phyloP scores from a whole-genome alignment of 164 flowering plant genomes.

The Pachysandra terminalis region DNA sequence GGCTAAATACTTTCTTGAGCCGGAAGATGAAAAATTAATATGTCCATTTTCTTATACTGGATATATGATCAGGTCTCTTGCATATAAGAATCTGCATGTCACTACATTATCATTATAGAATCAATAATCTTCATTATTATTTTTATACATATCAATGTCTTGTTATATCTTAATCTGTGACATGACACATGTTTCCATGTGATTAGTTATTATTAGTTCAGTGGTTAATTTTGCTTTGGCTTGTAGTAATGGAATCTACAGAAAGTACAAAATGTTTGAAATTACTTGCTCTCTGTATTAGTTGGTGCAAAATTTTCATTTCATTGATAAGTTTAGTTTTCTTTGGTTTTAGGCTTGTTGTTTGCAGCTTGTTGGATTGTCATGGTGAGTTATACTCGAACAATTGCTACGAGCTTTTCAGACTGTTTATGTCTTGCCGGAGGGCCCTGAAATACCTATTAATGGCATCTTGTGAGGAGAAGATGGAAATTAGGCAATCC shows the following conservation, averaged over 20 bases:
- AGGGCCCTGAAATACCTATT: conserved; percentile 54
- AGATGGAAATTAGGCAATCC: conserved; percentile 28
- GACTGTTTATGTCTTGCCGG: conserved; percentile 64
- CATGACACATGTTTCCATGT: background rate
- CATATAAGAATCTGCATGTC: too few relatives aligned
- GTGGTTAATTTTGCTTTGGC: background rate
- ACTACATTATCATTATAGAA: background rate
- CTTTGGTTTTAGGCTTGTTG: conserved; percentile 50
- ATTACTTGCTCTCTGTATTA: background rate
- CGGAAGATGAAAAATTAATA: too few relatives aligned
- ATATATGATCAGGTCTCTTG: too few relatives aligned
- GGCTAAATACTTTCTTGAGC: too few relatives aligned
- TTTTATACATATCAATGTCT: background rate
- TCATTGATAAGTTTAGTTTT: conserved; percentile 6
- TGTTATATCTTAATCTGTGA: background rate
- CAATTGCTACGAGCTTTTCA: conserved; percentile 34
- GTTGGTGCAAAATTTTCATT: background rate
- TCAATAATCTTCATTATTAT: background rate
- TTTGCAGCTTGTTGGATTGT: conserved; percentile 38
- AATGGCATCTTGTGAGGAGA: conserved; percentile 42
- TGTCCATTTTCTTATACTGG: too few relatives aligned
- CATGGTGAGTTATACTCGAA: conserved; percentile 12
- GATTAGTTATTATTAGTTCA: background rate
- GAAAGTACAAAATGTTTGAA: background rate
- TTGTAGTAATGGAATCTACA: background rate